Evolutionary conservation across 2,329 filamentous ascomycete genomes (phyloP).

Genomic region (Pseudogymnoascus sp.): DNA sequence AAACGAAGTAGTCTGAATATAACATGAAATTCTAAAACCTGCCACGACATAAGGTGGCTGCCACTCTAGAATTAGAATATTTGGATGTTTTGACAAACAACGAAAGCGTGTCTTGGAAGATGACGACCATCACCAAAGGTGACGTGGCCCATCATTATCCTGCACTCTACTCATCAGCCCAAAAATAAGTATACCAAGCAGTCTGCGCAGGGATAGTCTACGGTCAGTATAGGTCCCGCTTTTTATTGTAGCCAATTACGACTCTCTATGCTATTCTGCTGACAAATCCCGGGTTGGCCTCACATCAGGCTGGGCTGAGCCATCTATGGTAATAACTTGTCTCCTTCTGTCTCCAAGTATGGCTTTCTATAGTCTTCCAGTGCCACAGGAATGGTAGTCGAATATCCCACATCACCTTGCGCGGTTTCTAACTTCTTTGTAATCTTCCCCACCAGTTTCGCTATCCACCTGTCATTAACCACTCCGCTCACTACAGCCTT

Average conservation of each 20-base stretch:
- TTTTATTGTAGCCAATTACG: too few relatives aligned
- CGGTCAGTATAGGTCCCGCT: too few relatives aligned
- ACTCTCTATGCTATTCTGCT: too few relatives aligned
- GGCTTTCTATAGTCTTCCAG: conserved; percentile 17
- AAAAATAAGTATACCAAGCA: too few relatives aligned
- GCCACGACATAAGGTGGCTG: background rate
- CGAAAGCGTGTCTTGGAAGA: background rate
- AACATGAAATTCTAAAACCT: background rate
- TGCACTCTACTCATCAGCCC: too few relatives aligned
- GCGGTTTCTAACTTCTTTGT: conserved; percentile 40
- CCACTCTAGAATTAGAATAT: background rate
- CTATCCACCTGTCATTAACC: conserved; percentile 47
- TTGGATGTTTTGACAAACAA: background rate
- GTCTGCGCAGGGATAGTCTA: too few relatives aligned
- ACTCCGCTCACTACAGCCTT: conserved; percentile 38
- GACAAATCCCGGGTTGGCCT: too few relatives aligned
- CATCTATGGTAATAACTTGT: conserved; percentile 21
- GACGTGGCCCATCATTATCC: background rate
- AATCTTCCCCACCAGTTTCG: conserved; percentile 43
- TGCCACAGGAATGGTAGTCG: conserved; percentile 37
- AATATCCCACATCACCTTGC: conserved; percentile 43
- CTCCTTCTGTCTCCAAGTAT: conserved; percentile 12
- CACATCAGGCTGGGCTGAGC: background rate
- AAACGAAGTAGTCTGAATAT: background rate
- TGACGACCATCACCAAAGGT: background rate